phyloP scores from a whole-genome alignment of 2,329 filamentous ascomycete species.

The Nigrospora sphaerica region DNA sequence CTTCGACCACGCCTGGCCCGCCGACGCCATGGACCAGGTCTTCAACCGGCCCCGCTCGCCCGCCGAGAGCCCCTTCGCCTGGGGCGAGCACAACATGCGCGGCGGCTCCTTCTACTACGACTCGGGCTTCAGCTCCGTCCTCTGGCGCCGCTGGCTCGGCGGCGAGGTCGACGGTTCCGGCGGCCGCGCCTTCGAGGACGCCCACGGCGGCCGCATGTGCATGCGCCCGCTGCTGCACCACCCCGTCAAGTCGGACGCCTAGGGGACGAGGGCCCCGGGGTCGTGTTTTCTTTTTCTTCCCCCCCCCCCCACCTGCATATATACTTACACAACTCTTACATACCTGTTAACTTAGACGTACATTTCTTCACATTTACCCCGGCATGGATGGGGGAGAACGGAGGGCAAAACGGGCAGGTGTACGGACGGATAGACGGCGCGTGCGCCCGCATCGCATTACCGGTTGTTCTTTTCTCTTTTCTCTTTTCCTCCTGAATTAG shows the following conservation, averaged over 20 bases:
- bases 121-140: conserved; percentile 49
- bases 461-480: too few species aligned
- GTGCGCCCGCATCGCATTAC: too few species aligned
- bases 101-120: conserved; percentile 64
- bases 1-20: conserved; percentile 54
- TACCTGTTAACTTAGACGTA: too few species aligned
- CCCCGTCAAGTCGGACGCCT: conserved; percentile 46
- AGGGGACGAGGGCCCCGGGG: too few species aligned
- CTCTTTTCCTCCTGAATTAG: too few species aligned
- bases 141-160: conserved; percentile 57
- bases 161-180: conserved; percentile 16
- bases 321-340: too few species aligned
- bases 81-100: conserved; percentile 60
- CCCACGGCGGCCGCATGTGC: conserved; percentile 47
- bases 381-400: neutral
- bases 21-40: conserved; percentile 50
- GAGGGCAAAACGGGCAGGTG: neutral
- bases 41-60: conserved; percentile 54
- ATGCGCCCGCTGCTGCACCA: conserved; percentile 58
- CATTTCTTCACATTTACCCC: too few species aligned
- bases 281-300: too few species aligned
- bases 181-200: conserved; percentile 24
- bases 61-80: conserved; percentile 46
- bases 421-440: neutral
- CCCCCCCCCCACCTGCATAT: too few species aligned